Base-by-base conservation (phyloP, 73 alveolate species). In the Paramecium caudatum region DNA sequence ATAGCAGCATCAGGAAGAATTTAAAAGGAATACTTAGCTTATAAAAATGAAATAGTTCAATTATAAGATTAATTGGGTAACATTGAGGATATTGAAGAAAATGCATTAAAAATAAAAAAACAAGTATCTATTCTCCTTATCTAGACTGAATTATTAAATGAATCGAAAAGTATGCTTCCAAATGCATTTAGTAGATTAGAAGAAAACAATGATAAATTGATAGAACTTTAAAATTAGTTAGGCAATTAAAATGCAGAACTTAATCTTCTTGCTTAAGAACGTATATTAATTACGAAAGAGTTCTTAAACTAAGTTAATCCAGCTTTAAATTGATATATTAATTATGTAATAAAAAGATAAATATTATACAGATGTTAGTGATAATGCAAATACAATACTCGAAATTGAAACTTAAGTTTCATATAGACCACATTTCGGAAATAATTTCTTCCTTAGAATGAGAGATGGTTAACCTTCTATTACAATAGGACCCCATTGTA, bases 401-500 rank as follows among this genome's bases (percentile, higher is more conserved):
- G 61, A 33, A 16, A 7, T 33, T 25, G 21, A 68, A 68, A 0
- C 25, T 8, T 47, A 68, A 21, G 30, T 15, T 21, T 7, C 86
- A 2, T 65, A 13, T 32, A 32, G 34, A 65, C 68, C 88, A 21
- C 88, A 74, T 74, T 74, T 9, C 19, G 88, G 88, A 4, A 74
- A 74, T 0, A 74, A 74, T 25, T 37, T 0, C 21, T 21, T 41
- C 37, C 37, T 69, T 1, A 19, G 16, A 36, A 41, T 74, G 9
- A 34, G 30, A 7, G 88, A 74, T 37, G 88, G 88, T 27, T 27
- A 74, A 45, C 88, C 88, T 39, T 16, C 19, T 16, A 74, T 74
- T 17, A 74, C 88, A 21, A 41, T 74, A 39, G 88, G 88, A 9
- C 88, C 88, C 21, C 88, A 74, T 13, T 74, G 88, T 74, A 74